A percentile compares a stretch with the other conserved stretches of the same genome.
These are phyloP conservation scores for Candida glaebosa DNA, from an alignment of 805 yeast species.

Conservation along the genomic window DNA sequence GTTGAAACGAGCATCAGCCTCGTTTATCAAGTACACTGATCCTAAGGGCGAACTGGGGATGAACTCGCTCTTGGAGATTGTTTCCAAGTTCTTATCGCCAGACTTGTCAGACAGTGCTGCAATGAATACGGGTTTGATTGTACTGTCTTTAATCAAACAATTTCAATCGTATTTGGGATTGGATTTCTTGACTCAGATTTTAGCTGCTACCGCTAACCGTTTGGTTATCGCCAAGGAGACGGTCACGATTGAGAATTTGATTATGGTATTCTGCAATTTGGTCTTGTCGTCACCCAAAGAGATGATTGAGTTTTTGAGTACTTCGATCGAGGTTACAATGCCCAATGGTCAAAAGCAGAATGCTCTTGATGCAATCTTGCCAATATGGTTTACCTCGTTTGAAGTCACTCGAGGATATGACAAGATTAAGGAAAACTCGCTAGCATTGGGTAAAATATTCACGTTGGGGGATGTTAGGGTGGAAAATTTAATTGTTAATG, in stretches of 20 bases:
- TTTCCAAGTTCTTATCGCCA: constrained; percentile 69
- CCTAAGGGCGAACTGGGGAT: constrained; percentile 43
- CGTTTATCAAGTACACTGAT: constrained; percentile 30
- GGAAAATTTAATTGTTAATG: constrained; percentile 58
- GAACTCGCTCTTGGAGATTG: constrained; percentile 56
- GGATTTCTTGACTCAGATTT: constrained; percentile 50
- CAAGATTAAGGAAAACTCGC: constrained; percentile 61
- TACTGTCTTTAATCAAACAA: constrained; percentile 55
- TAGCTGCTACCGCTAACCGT: constrained; percentile 69
- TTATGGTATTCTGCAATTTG: constrained; percentile 72
- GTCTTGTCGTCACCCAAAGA: constrained; percentile 59
- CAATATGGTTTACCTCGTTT: constrained; percentile 81
- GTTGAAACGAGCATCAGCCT: constrained; percentile 38
- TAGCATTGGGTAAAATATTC: constrained; percentile 68
- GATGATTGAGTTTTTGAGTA: constrained; percentile 58
- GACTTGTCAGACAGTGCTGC: constrained; percentile 77
- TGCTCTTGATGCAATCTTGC: constrained; percentile 57
- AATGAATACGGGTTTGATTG: constrained; percentile 67
- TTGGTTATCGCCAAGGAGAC: constrained; percentile 64
- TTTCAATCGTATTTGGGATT: constrained; percentile 37
- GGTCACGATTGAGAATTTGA: constrained; percentile 71
- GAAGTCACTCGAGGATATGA: constrained; percentile 78
- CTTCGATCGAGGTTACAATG: constrained; percentile 11
- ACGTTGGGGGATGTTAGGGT: constrained; percentile 55
- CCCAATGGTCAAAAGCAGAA: constrained; percentile 13